Percentiles rank a stretch among this genome's conserved stretches.
These are phyloP conservation scores for Colletotrichum tamarilloi DNA, from an alignment of 2,329 filamentous ascomycete species.

Conservation along the genomic window DNA sequence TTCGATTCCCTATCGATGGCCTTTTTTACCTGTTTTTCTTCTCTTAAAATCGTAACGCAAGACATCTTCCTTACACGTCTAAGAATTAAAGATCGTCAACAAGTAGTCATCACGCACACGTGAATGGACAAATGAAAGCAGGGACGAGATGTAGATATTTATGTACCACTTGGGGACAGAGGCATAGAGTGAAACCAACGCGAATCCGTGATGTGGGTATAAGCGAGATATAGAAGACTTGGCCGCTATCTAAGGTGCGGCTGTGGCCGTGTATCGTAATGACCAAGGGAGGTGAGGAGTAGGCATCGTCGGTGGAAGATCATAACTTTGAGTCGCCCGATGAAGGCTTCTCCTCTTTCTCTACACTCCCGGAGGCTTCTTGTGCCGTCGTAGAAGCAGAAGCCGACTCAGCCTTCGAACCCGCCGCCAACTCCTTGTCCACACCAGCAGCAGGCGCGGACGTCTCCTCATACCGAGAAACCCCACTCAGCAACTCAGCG, in stretches of 20 bases:
- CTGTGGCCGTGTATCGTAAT: neutral
- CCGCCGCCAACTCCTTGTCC: neutral
- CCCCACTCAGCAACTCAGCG: neutral
- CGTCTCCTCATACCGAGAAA: slow-evolving; percentile 10
- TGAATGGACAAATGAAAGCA: neutral
- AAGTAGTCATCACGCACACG: no score
- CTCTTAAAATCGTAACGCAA: no score
- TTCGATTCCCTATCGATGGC: no score
- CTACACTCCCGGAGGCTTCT: neutral
- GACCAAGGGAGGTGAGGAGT: neutral
- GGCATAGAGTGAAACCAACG: neutral
- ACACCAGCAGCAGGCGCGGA: neutral
- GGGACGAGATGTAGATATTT: neutral
- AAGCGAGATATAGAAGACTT: slow-evolving; percentile 11
- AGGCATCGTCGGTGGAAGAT: neutral
- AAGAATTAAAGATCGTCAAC: no score
- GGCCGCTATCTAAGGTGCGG: neutral
- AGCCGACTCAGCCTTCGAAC: neutral
- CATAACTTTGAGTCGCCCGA: slow-evolving; percentile 16
- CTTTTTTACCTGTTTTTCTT: no score
- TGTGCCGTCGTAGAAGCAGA: neutral
- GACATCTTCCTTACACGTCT: no score
- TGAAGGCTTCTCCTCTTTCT: neutral
- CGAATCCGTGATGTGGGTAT: slow-evolving; percentile 19
- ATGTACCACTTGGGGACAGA: neutral